Evolutionary conservation across 108 stramenopile genomes (phyloP).

Genomic region (Schizochytrium sp.): DNA sequence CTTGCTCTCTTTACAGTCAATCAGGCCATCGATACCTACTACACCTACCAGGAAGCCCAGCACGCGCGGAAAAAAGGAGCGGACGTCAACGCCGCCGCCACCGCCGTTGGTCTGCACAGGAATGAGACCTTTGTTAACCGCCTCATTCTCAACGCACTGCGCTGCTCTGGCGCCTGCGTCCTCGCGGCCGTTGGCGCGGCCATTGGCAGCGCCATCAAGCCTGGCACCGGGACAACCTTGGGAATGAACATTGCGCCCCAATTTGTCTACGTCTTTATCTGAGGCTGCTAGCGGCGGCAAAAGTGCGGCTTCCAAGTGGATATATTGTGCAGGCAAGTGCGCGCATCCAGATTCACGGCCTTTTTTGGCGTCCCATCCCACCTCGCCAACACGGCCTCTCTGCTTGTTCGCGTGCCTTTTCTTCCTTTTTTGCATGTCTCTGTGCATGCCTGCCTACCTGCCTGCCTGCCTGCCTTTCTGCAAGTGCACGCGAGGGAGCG

Average conservation of each 20-base stretch:
- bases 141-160: not conserved
- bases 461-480: too few relatives aligned
- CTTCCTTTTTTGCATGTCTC: too few relatives aligned
- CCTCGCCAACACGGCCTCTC: too few relatives aligned
- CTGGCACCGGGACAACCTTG: not conserved
- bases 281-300: not conserved
- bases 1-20: slow-evolving; percentile 1
- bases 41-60: slow-evolving; percentile 3
- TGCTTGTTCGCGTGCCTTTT: too few relatives aligned
- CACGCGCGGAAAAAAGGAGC: not conserved
- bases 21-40: slow-evolving; percentile 17
- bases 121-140: not conserved
- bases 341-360: too few relatives aligned
- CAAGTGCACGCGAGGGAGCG: too few relatives aligned
- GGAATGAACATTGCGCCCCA: slow-evolving; percentile 14
- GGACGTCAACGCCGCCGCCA: not conserved
- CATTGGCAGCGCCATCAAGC: not conserved
- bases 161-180: slow-evolving; percentile 3
- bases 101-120: not conserved
- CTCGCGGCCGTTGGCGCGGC: slow-evolving; percentile 1
- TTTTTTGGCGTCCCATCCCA: too few relatives aligned
- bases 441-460: too few relatives aligned
- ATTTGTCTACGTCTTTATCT: not conserved
- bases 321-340: too few relatives aligned
- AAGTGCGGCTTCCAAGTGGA: too few relatives aligned